phyloP scores from a whole-genome alignment of 2,329 filamentous ascomycete genomes.

The Cytospora schulzeri region DNA sequence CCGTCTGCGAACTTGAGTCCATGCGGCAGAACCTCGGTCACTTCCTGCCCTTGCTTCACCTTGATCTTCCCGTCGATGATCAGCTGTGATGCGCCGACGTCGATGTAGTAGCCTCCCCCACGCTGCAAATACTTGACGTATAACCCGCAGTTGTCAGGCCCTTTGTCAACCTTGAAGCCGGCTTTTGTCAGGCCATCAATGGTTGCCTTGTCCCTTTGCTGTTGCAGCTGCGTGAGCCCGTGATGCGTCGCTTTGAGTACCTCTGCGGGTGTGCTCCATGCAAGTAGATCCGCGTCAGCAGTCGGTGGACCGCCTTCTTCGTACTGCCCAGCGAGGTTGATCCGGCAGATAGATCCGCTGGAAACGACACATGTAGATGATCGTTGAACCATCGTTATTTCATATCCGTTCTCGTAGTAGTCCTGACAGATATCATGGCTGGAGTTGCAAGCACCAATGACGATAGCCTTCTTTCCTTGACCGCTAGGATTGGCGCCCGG shows the following conservation, averaged over 20 bases:
- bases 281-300: slow-evolving; percentile 66
- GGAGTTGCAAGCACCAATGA: slow-evolving; percentile 70
- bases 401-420: slow-evolving; percentile 65
- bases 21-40: slow-evolving; percentile 50
- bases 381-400: slow-evolving; percentile 71
- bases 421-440: slow-evolving; percentile 71
- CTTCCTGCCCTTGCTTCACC: slow-evolving; percentile 60
- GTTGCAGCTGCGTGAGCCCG: slow-evolving; percentile 40
- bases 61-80: slow-evolving; percentile 67
- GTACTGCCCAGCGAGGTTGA: slow-evolving; percentile 55
- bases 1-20: slow-evolving; percentile 57
- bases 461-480: slow-evolving; percentile 61
- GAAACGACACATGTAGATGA: slow-evolving; percentile 66
- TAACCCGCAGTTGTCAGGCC: slow-evolving; percentile 59
- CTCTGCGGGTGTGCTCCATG: slow-evolving; percentile 59
- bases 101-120: slow-evolving; percentile 71
- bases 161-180: slow-evolving; percentile 63
- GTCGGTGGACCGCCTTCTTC: slow-evolving; percentile 56
- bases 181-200: slow-evolving; percentile 52
- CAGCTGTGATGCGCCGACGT: slow-evolving; percentile 64
- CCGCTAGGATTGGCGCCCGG: slow-evolving; percentile 50
- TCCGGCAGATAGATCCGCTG: slow-evolving; percentile 53
- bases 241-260: slow-evolving; percentile 61
- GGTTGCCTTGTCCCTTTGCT: slow-evolving; percentile 41
- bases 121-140: slow-evolving; percentile 65